Evolutionary conservation across 148 eudicot species (phyloP).

Genomic region (Euryodendron excelsum): DNA sequence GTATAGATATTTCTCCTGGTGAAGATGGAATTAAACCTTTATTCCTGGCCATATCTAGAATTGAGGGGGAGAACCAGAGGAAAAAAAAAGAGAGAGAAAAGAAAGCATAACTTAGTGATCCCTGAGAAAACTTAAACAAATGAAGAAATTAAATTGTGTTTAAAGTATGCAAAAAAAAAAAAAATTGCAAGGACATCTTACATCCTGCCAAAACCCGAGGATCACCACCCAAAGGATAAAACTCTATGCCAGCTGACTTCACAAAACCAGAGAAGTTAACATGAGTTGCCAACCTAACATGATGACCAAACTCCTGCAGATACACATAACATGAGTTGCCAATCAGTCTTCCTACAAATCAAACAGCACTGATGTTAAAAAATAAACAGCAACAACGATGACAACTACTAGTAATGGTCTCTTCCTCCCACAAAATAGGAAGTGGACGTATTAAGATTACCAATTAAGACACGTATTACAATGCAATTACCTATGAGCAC

Average conservation of each 20-base stretch:
- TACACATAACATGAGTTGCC: too few species aligned
- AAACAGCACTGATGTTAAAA: neutral
- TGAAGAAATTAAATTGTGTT: neutral
- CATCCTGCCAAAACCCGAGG: constrained; percentile 89
- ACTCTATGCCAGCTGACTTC: constrained; percentile 84
- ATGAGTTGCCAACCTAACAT: constrained; percentile 93
- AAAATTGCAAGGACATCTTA: constrained; percentile 39
- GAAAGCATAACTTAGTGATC: neutral
- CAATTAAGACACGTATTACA: neutral
- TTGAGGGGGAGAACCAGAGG: neutral
- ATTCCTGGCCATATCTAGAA: constrained; percentile 85
- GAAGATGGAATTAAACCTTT: constrained; percentile 77
- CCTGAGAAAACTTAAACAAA: neutral
- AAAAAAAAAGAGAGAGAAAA: neutral
- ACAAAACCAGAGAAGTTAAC: constrained; percentile 67
- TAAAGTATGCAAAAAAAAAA: neutral
- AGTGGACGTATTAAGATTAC: too few species aligned
- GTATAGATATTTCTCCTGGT: constrained; percentile 71
- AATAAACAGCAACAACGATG: neutral
- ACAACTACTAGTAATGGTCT: neutral
- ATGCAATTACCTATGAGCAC: neutral
- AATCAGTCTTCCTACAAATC: neutral
- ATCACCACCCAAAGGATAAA: constrained; percentile 94
- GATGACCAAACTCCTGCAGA: constrained; percentile 89
- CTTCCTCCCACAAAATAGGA: neutral